phyloP scores from a whole-genome alignment of 2,329 filamentous ascomycete species.

The Ophiostoma populinum region DNA sequence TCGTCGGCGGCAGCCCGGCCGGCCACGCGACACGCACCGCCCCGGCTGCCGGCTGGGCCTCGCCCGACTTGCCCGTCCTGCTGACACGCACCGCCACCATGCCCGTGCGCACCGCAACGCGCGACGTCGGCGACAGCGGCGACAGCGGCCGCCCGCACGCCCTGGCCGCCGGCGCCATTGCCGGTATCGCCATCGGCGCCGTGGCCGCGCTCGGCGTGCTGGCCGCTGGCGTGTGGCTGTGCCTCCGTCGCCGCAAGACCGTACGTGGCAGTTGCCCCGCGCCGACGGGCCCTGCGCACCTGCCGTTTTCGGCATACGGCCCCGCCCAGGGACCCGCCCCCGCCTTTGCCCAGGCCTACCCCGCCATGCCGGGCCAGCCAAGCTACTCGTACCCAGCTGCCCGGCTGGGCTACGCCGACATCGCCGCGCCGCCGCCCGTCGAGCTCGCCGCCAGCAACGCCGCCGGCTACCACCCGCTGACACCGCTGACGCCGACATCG shows the following conservation, averaged over 20 bases:
- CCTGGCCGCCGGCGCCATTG: conserved; percentile 24
- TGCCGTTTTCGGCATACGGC: no score
- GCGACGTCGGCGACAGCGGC: conserved; percentile 18
- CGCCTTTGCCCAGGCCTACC: no score
- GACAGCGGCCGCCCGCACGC: background rate
- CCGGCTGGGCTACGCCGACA: no score
- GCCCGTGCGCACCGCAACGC: conserved; percentile 31
- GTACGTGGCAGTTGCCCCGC: no score
- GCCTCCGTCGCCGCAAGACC: no score
- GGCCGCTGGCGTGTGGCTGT: conserved; percentile 8
- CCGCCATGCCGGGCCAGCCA: no score
- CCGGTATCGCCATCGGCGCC: conserved; percentile 25
- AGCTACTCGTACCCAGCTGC: no score
- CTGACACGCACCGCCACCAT: conserved; percentile 32
- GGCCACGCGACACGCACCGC: conserved; percentile 36
- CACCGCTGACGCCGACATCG: no score
- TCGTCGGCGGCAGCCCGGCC: conserved; percentile 30
- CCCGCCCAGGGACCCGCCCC: no score
- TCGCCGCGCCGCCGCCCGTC: background rate
- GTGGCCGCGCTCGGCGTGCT: conserved; percentile 16
- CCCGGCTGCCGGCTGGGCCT: conserved; percentile 31
- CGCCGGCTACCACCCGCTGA: conserved; percentile 4
- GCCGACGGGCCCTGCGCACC: no score
- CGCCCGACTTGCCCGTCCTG: conserved; percentile 32
- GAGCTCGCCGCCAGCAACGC: conserved; percentile 6